A percentile compares a stretch with the other conserved stretches of the same genome.
phyloP scores from a whole-genome alignment of 2,329 filamentous ascomycete species.

The Purpureocillium takamizusanense region DNA sequence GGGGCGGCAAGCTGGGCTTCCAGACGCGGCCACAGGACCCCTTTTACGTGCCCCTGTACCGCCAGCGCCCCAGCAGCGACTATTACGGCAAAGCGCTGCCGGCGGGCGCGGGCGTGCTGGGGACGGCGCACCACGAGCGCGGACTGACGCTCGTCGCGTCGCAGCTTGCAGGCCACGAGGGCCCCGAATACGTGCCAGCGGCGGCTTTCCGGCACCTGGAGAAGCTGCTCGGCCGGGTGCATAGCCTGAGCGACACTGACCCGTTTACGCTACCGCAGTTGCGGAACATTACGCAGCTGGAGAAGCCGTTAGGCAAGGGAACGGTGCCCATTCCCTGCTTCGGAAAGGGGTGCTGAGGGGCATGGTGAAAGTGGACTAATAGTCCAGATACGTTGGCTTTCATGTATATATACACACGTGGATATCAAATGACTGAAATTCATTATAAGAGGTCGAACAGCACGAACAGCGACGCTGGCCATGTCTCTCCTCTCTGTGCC shows the following conservation, averaged over 20 bases:
- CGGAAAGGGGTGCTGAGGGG: constrained; percentile 9
- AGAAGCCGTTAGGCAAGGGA: constrained; percentile 12
- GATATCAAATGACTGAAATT: too few relatives aligned
- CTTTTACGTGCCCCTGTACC: constrained; percentile 52
- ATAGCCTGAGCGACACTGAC: constrained; percentile 35
- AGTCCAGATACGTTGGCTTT: too few relatives aligned
- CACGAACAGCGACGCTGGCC: too few relatives aligned
- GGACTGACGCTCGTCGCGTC: constrained; percentile 64
- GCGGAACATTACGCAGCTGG: constrained; percentile 9
- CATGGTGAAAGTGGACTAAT: too few relatives aligned
- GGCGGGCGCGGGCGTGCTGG: constrained; percentile 58
- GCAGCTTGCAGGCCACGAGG: constrained; percentile 57
- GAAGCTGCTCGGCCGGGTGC: constrained; percentile 63
- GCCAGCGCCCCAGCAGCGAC: constrained; percentile 28
- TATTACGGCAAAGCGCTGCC: constrained; percentile 33
- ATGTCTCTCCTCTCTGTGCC: too few relatives aligned
- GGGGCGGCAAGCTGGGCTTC: constrained; percentile 64
- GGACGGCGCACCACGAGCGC: constrained; percentile 62
- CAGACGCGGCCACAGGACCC: constrained; percentile 47
- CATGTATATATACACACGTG: too few relatives aligned
- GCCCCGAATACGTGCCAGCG: constrained; percentile 58
- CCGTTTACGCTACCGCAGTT: constrained; percentile 23
- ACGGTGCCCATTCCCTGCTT: constrained; percentile 21
- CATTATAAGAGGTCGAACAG: too few relatives aligned
- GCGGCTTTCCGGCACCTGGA: constrained; percentile 66